Conservation (phyloP, 148 eudicot genomes). For the Vaccinium macrocarpon region DNA sequence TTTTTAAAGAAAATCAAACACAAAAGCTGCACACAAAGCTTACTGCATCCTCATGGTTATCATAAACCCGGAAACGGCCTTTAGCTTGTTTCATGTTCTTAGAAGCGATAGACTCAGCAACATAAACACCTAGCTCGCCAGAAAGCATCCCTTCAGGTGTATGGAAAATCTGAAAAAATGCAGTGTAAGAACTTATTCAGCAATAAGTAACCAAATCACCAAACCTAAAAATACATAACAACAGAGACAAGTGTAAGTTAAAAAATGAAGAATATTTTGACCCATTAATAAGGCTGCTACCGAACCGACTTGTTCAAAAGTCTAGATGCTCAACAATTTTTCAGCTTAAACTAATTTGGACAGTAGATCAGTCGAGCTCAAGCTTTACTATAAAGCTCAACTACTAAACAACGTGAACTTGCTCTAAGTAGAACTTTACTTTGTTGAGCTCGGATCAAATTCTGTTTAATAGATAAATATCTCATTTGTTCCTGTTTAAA, state of each 20-base stretch:
- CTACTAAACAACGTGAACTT: not conserved
- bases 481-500: not conserved
- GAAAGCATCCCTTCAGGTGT: slow-evolving; percentile 97
- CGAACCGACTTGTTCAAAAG: not conserved
- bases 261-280: not conserved
- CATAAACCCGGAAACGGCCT: slow-evolving; percentile 47
- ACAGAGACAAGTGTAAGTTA: not conserved
- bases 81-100: slow-evolving; percentile 55
- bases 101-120: slow-evolving; percentile 57
- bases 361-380: not conserved
- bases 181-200: not conserved
- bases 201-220: not conserved
- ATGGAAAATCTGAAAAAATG: slow-evolving; percentile 56
- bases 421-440: not conserved
- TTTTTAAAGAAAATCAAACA: not conserved
- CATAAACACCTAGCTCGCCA: slow-evolving; percentile 87
- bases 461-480: not conserved
- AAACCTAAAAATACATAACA: not conserved
- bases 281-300: not conserved
- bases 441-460: not conserved
- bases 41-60: slow-evolving; percentile 53
- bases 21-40: slow-evolving; percentile 15
- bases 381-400: not conserved
- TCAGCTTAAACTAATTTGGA: not conserved
- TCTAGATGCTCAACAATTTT: not conserved